phyloP scores from a whole-genome alignment of 1,139 yeast genomes.

The Hemisphaericaspora subhashii region DNA sequence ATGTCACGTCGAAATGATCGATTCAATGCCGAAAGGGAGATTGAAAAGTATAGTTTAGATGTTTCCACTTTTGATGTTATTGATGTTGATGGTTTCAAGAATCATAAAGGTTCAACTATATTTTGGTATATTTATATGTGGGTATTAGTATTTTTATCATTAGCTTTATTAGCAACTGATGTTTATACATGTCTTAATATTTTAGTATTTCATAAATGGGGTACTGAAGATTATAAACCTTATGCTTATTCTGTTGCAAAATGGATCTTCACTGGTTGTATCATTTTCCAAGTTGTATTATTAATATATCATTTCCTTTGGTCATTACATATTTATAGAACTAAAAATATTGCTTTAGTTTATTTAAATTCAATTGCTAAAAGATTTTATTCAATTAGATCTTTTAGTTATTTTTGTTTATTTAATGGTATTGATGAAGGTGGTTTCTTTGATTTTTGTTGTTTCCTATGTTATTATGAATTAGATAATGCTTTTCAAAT shows the following conservation, averaged over 20 bases:
- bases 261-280: slow-evolving; percentile 85
- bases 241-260: slow-evolving; percentile 59
- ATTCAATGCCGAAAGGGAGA: slow-evolving; percentile 24
- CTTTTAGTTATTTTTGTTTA: slow-evolving; percentile 70
- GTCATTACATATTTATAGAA: slow-evolving; percentile 59
- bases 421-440: slow-evolving; percentile 69
- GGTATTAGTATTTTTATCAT: slow-evolving; percentile 50
- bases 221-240: slow-evolving; percentile 53
- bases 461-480: slow-evolving; percentile 68
- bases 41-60: slow-evolving; percentile 37
- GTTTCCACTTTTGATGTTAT: slow-evolving; percentile 45
- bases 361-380: slow-evolving; percentile 70
- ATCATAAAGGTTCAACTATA: slow-evolving; percentile 53
- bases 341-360: slow-evolving; percentile 66
- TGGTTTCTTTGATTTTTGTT: slow-evolving; percentile 63
- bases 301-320: slow-evolving; percentile 57
- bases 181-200: slow-evolving; percentile 77
- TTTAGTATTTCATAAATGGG: slow-evolving; percentile 77
- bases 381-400: slow-evolving; percentile 52
- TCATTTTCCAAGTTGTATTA: slow-evolving; percentile 67
- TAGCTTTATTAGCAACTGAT: slow-evolving; percentile 68
- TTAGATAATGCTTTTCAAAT: slow-evolving; percentile 64
- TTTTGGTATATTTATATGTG: slow-evolving; percentile 54
- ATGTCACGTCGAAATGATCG: slow-evolving; percentile 11
- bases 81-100: slow-evolving; percentile 50